Evolutionary conservation across 1,284 basidiomycete species (phyloP).

Genomic region (Wolfiporia cocos): DNA sequence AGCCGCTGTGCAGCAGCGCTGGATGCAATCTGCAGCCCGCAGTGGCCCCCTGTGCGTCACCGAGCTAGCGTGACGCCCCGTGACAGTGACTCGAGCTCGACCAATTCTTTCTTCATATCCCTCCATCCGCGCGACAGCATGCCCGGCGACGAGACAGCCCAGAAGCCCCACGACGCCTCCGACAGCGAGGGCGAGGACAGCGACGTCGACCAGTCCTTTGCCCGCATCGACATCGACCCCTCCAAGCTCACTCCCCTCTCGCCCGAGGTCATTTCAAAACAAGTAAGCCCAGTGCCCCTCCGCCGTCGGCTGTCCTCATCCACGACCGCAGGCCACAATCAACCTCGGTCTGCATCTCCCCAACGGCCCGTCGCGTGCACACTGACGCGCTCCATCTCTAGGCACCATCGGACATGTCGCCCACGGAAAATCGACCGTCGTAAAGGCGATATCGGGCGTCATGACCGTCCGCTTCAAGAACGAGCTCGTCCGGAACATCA

Average conservation of each 20-base stretch:
- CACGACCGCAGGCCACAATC: slow-evolving; percentile 63
- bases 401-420: slow-evolving; percentile 97
- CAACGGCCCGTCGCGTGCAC: neutral
- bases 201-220: slow-evolving; percentile 45
- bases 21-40: too few species aligned
- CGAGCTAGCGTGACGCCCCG: too few species aligned
- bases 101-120: too few species aligned
- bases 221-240: slow-evolving; percentile 67
- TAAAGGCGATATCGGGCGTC: slow-evolving; percentile 99
- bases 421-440: slow-evolving; percentile 98
- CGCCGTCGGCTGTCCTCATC: slow-evolving; percentile 4
- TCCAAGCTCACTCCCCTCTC: slow-evolving; percentile 85
- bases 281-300: slow-evolving; percentile 51
- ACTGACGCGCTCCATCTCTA: slow-evolving; percentile 24
- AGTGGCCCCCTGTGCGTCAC: too few species aligned
- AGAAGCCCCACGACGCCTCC: slow-evolving; percentile 58
- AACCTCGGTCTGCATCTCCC: slow-evolving; percentile 57
- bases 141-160: slow-evolving; percentile 59
- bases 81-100: too few species aligned
- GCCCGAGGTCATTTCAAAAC: slow-evolving; percentile 96
- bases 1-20: too few species aligned
- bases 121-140: slow-evolving; percentile 26
- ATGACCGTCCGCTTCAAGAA: slow-evolving; percentile 99
- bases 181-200: slow-evolving; percentile 57
- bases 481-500: slow-evolving; percentile 97